These are phyloP conservation scores for Komagataella ulmi DNA, from an alignment of 805 yeast genomes.

Conservation along the genomic window DNA sequence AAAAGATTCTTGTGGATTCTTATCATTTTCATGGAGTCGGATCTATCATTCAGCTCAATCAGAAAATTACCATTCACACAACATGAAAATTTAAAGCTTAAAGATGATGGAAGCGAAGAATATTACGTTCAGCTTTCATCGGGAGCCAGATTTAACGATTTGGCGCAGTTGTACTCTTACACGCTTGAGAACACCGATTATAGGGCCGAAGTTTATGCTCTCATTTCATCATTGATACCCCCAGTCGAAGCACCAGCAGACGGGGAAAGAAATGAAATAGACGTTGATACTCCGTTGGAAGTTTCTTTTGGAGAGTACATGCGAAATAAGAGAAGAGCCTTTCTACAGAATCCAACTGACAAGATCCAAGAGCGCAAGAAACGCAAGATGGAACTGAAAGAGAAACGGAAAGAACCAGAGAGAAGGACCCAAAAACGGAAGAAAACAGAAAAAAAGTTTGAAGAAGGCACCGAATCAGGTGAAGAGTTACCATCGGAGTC, in stretches of 20 bases:
- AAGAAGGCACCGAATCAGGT: not conserved
- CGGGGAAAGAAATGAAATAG: slow-evolving; percentile 11
- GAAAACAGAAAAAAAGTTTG: slow-evolving; percentile 1
- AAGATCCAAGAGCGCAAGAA: not conserved
- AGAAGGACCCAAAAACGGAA: slow-evolving; percentile 7
- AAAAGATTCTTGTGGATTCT: slow-evolving; percentile 71
- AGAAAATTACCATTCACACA: not conserved
- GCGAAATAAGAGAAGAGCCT: slow-evolving; percentile 21
- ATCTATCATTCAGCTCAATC: slow-evolving; percentile 25
- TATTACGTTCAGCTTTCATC: not conserved
- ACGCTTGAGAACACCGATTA: not conserved
- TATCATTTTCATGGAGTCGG: slow-evolving; percentile 70
- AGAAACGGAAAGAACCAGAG: slow-evolving; percentile 5
- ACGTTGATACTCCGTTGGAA: slow-evolving; percentile 31
- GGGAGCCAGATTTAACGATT: not conserved
- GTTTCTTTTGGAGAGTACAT: slow-evolving; percentile 26
- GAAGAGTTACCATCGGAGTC: not conserved
- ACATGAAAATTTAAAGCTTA: not conserved
- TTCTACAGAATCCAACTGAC: slow-evolving; percentile 9
- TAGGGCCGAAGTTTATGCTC: not conserved
- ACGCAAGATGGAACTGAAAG: not conserved
- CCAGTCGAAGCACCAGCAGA: not conserved
- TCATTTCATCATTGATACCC: not conserved
- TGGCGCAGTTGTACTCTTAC: not conserved
- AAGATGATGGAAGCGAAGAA: not conserved